Percentiles rank a stretch among this genome's conserved stretches.
Evolutionary conservation across 176 grass and related monocot genomes (phyloP).

Genomic region (Leersia perrieri): DNA sequence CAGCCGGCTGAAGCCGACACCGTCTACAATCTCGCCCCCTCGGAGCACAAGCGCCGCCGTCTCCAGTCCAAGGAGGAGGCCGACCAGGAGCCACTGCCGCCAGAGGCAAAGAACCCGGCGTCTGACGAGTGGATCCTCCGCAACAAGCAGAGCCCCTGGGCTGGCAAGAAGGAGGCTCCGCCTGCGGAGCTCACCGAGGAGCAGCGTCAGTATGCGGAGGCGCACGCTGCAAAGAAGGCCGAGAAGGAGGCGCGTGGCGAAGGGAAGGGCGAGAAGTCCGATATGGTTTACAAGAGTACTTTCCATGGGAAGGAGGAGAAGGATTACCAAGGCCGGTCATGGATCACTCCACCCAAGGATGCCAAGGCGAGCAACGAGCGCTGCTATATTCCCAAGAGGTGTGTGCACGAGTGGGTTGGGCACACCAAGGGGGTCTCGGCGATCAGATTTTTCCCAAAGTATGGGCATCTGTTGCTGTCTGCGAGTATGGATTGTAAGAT

Average conservation of each 20-base stretch:
- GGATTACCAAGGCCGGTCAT: conserved; percentile 96
- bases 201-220: conserved; percentile 90
- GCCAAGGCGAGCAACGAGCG: conserved; percentile 73
- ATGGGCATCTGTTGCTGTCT: conserved; percentile 80
- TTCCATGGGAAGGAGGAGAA: conserved; percentile 95
- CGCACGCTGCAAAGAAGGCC: conserved; percentile 88
- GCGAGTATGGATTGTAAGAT: conserved; percentile 98
- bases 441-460: conserved; percentile 86
- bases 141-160: conserved; percentile 90
- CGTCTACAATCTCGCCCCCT: conserved; percentile 83
- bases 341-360: conserved; percentile 94
- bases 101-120: conserved; percentile 60
- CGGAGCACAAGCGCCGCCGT: conserved; percentile 95
- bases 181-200: conserved; percentile 85
- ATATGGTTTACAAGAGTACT: conserved; percentile 74
- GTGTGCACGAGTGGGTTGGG: conserved; percentile 90
- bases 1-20: conserved; percentile 51
- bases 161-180: conserved; percentile 68
- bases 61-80: conserved; percentile 50
- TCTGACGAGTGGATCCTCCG: conserved; percentile 83
- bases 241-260: conserved; percentile 87
- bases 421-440: conserved; percentile 97
- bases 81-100: conserved; percentile 1
- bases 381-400: conserved; percentile 97
- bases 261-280: conserved; percentile 53